A percentile compares a stretch with the other conserved stretches of the same genome.
Conservation (phyloP, 441 rosid genomes). For the Adansonia rubrostipa region DNA sequence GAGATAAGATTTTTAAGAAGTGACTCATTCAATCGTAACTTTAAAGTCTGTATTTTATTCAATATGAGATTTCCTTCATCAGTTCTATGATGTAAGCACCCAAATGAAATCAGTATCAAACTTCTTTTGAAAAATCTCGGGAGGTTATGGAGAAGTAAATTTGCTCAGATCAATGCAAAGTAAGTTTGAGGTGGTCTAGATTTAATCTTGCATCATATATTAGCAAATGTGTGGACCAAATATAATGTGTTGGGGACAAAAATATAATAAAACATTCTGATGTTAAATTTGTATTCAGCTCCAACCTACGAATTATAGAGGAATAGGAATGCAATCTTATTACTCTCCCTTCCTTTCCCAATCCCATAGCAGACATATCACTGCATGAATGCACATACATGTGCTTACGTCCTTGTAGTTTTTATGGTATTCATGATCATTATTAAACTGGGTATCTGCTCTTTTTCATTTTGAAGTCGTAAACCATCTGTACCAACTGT, state of each 20-base stretch:
- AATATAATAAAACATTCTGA: background rate
- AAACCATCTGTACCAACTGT: background rate
- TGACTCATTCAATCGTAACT: background rate
- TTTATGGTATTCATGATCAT: background rate
- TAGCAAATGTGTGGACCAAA: conserved; percentile 1
- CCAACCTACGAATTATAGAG: conserved; percentile 4
- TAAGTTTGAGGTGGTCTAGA: conserved; percentile 15
- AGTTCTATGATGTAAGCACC: background rate
- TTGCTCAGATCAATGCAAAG: background rate
- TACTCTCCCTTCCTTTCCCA: background rate
- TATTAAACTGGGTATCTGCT: background rate
- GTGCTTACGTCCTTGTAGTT: background rate
- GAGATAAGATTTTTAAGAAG: background rate
- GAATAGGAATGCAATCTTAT: conserved; percentile 4
- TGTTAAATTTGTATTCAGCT: conserved; percentile 13
- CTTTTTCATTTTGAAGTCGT: conserved; percentile 2
- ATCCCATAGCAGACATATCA: background rate
- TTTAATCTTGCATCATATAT: conserved; percentile 9
- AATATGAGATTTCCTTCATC: background rate
- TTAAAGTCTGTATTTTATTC: background rate
- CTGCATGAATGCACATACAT: background rate
- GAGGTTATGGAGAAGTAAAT: background rate
- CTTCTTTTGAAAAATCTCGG: conserved; percentile 14
- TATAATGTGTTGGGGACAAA: background rate
- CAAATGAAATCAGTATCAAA: background rate